Evolutionary conservation across 768 basidiomycete species (phyloP), one percentile per base, ranked within the genome.

Genomic region (Leccinellum rugosiceps): DNA sequence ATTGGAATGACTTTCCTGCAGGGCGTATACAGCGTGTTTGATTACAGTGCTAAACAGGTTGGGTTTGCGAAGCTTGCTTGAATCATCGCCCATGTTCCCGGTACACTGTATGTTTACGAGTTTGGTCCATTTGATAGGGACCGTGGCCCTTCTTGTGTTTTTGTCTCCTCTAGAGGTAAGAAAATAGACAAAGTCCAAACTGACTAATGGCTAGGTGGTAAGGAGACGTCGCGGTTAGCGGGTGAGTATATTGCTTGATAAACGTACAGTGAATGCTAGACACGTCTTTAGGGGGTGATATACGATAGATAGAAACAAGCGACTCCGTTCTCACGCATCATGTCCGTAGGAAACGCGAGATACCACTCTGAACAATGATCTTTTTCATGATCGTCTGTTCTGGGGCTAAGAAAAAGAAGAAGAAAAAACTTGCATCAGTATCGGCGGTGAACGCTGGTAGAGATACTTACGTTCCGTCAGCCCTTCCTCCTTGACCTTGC

Each of bases 301-400:
- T 38, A 38, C 35, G 13, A n/a, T 38, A 38, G 17, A 38, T 38
- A 15, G 34, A 38, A 51, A 45, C 8, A n/a, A 49, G 6, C 26
- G 5, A 25, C 43, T 15, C 26, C 13, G 23, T 52, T 9, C 14
- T 17, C 35, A 17, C 15, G 6, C 17, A 35, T 66, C 61, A 75
- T 54, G 66, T 68, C 59, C 85, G 83, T 57, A 93, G 76, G 77
- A 94, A 86, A 53, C 90, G 79, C 25, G 90, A 87, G 65, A 93
- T 85, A 28, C 83, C 77, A 56, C 84, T 84, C 71, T 88, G 89
- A 35, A 92, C 80, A 9, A 84, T 80, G 46, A 94, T 83, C 69
- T 91, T 92, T 80, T 93, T 93, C 92, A 94, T 94, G 64, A 94
- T 87, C 2, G 91, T 94, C 1, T 90, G 87, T 69, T 92, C 88